Evolutionary conservation across 1,284 basidiomycete genomes (phyloP).

Genomic region (Irpex sp.): DNA sequence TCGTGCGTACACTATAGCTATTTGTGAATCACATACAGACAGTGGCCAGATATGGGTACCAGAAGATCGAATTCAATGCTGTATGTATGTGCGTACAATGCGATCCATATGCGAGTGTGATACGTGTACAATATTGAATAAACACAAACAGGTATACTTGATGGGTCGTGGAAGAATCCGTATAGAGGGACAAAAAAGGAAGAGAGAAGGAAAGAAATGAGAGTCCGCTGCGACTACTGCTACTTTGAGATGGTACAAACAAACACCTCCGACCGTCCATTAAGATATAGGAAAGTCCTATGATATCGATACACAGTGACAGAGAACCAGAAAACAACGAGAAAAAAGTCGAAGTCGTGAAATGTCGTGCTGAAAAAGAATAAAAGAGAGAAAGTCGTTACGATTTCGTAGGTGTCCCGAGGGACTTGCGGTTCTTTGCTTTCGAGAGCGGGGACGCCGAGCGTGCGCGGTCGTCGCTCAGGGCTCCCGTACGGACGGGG

Average conservation of each 20-base stretch:
- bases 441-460: conserved; percentile 10
- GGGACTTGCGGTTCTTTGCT: conserved; percentile 11
- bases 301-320: not conserved
- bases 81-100: too few species aligned
- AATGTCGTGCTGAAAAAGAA: not conserved
- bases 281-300: not conserved
- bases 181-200: not conserved
- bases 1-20: too few species aligned
- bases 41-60: too few species aligned
- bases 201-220: not conserved
- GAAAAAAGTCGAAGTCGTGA: not conserved
- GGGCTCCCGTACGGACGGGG: conserved; percentile 20
- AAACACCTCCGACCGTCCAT: not conserved
- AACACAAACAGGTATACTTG: too few species aligned
- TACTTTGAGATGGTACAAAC: not conserved
- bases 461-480: conserved; percentile 6
- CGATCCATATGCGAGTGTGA: too few species aligned
- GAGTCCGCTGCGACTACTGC: not conserved
- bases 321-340: not conserved
- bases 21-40: too few species aligned
- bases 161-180: too few species aligned
- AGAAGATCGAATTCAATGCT: too few species aligned
- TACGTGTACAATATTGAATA: too few species aligned
- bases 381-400: conserved; percentile 6
- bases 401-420: conserved; percentile 8